Conservation (phyloP, 1,139 yeast species). For the Geotrichum restrictum region DNA sequence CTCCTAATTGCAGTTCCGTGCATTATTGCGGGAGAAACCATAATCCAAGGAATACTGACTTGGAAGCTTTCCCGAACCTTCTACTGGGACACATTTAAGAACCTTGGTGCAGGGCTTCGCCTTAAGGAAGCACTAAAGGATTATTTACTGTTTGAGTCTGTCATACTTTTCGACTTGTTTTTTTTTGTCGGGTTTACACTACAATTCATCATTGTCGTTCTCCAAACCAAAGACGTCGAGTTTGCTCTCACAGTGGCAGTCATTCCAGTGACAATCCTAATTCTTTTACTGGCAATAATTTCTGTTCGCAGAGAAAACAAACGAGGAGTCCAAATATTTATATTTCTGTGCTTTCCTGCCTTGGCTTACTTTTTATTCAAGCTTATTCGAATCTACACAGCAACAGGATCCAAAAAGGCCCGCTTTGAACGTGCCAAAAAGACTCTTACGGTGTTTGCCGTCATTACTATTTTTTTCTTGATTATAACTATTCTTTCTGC, state of each 20-base stretch:
- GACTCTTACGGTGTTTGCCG: slow-evolving; percentile 49
- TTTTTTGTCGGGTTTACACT: slow-evolving; percentile 53
- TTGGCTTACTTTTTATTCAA: slow-evolving; percentile 52
- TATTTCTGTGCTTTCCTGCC: slow-evolving; percentile 43
- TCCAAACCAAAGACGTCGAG: slow-evolving; percentile 45
- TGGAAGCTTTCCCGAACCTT: slow-evolving; percentile 44
- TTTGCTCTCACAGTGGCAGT: slow-evolving; percentile 51
- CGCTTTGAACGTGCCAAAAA: slow-evolving; percentile 48
- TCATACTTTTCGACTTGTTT: slow-evolving; percentile 48
- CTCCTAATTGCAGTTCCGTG: slow-evolving; percentile 48
- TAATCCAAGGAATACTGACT: slow-evolving; percentile 40
- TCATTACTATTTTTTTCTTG: slow-evolving; percentile 45
- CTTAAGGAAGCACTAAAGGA: slow-evolving; percentile 43
- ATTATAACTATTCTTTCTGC: slow-evolving; percentile 43
- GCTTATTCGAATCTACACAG: slow-evolving; percentile 48
- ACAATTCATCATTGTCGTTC: slow-evolving; percentile 51
- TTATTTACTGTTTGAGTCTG: slow-evolving; percentile 41
- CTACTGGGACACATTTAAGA: slow-evolving; percentile 50
- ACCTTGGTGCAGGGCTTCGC: slow-evolving; percentile 50
- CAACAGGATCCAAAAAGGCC: slow-evolving; percentile 39
- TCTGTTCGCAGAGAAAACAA: slow-evolving; percentile 44
- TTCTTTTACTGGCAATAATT: slow-evolving; percentile 43
- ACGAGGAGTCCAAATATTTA: slow-evolving; percentile 37
- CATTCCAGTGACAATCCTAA: slow-evolving; percentile 46
- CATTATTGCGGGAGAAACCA: slow-evolving; percentile 44